phyloP scores from a whole-genome alignment of 352 stramenopile species.

The Globisporangium emineosum region DNA sequence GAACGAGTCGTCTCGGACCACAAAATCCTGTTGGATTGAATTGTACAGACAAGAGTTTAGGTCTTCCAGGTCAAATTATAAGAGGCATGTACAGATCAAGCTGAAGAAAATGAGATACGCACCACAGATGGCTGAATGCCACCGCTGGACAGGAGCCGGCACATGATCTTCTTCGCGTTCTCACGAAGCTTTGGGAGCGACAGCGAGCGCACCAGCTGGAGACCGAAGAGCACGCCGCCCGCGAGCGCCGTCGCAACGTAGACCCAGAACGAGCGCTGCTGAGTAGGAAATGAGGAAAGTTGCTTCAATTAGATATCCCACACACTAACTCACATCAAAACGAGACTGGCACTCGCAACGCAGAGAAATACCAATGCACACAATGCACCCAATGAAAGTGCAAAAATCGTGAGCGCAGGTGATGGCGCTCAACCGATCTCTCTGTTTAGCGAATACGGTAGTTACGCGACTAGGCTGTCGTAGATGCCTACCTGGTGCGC shows the following conservation, averaged over 20 bases:
- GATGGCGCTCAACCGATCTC: background rate
- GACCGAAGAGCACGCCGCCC: slow-evolving; percentile 47
- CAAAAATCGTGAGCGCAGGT: slow-evolving; percentile 12
- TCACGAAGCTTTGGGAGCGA: slow-evolving; percentile 56
- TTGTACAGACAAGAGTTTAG: too few relatives aligned
- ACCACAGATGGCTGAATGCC: slow-evolving; percentile 58
- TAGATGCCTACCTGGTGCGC: slow-evolving; percentile 64
- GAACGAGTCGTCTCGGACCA: slow-evolving; percentile 73
- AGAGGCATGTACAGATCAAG: background rate
- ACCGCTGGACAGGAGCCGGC: slow-evolving; percentile 53
- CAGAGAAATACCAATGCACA: background rate
- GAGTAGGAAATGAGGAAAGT: slow-evolving; percentile 6
- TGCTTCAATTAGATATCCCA: background rate
- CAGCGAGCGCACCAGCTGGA: slow-evolving; percentile 76
- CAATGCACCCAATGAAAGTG: slow-evolving; percentile 6
- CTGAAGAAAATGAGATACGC: slow-evolving; percentile 4
- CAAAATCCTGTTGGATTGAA: slow-evolving; percentile 49
- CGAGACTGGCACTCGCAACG: too few relatives aligned
- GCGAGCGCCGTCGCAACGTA: slow-evolving; percentile 65
- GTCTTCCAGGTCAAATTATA: too few relatives aligned
- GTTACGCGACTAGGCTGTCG: slow-evolving; percentile 7
- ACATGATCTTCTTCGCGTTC: slow-evolving; percentile 78
- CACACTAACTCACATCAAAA: background rate
- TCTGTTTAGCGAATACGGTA: slow-evolving; percentile 2
- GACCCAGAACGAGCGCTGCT: slow-evolving; percentile 75